Conservation (phyloP, 306 rosid genomes). For the Ceratonia siliqua region DNA sequence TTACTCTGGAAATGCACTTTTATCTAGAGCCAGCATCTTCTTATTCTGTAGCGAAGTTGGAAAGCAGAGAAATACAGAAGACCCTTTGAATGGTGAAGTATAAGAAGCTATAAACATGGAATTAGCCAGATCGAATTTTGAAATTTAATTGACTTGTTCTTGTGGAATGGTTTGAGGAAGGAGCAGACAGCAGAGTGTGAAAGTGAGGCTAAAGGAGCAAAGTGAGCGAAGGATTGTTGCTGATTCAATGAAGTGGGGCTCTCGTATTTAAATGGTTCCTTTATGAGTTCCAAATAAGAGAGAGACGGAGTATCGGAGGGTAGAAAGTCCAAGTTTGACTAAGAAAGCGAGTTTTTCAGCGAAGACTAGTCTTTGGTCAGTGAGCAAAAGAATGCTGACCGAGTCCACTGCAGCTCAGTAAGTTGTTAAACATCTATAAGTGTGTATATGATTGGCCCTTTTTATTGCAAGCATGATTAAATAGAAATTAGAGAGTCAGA, state of each 20-base stretch:
- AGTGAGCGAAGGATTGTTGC: conserved; percentile 5
- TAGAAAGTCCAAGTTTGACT: conserved; percentile 55
- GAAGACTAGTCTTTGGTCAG: conserved; percentile 55
- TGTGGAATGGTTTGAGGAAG: neutral
- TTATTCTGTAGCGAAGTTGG: conserved; percentile 8
- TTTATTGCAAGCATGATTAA: conserved; percentile 14
- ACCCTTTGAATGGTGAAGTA: conserved; percentile 29
- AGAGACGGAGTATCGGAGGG: neutral
- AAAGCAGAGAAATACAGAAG: conserved; percentile 26
- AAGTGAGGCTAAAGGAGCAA: neutral
- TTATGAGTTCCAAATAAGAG: neutral
- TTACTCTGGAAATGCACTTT: neutral
- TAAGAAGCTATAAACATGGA: conserved; percentile 42
- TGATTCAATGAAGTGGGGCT: neutral
- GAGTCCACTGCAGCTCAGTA: conserved; percentile 21
- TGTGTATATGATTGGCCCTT: conserved; percentile 20
- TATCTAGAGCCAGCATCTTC: conserved; percentile 3
- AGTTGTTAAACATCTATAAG: neutral
- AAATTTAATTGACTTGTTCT: neutral
- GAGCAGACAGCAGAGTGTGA: neutral
- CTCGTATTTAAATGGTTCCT: conserved; percentile 11
- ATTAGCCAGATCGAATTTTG: conserved; percentile 27
- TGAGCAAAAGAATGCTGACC: conserved; percentile 48
- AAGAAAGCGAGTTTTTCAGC: conserved; percentile 56
- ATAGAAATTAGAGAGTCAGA: neutral